A percentile compares a stretch with the other conserved stretches of the same genome.
phyloP scores from a whole-genome alignment of 495 filamentous ascomycete genomes.

The Neurospora sp. region DNA sequence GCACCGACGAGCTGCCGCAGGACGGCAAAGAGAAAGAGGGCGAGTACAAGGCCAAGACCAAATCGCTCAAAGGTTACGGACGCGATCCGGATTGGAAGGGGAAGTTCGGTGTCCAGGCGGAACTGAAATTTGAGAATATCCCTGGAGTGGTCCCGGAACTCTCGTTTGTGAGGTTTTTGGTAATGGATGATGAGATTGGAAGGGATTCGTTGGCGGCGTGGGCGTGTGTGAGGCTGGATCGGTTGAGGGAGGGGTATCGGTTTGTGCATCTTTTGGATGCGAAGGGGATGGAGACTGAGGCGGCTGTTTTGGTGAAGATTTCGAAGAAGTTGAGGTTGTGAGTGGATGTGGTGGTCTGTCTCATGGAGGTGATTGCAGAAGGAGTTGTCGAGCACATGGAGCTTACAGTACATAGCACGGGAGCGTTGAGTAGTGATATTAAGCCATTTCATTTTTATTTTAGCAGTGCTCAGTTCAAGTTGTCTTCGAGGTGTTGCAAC shows the following conservation, averaged over 20 bases:
- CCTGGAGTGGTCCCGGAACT: constrained; percentile 63
- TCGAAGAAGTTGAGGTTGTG: constrained; percentile 39
- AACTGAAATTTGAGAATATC: constrained; percentile 50
- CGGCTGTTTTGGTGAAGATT: constrained; percentile 60
- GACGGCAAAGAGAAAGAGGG: constrained; percentile 35
- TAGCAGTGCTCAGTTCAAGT: not conserved
- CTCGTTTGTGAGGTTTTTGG: constrained; percentile 75
- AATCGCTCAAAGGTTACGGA: constrained; percentile 38
- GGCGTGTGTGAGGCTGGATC: constrained; percentile 78
- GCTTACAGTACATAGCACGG: not conserved
- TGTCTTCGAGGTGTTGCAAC: not conserved
- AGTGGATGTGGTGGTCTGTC: not conserved
- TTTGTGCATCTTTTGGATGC: constrained; percentile 63
- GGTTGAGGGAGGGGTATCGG: constrained; percentile 61
- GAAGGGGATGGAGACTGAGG: constrained; percentile 49
- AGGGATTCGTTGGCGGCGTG: constrained; percentile 71
- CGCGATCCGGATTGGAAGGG: constrained; percentile 50
- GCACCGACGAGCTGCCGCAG: constrained; percentile 20
- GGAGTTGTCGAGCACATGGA: not conserved
- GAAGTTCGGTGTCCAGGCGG: constrained; percentile 2
- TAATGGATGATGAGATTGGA: constrained; percentile 70
- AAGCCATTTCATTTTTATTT: not conserved
- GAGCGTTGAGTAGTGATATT: not conserved
- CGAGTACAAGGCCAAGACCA: constrained; percentile 63
- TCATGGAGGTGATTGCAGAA: no score